Evolutionary conservation across 192 early-diverging fungal genomes (phyloP), one percentile per base, ranked within the genome.

Genomic region (Rhizophagus prolifer): DNA sequence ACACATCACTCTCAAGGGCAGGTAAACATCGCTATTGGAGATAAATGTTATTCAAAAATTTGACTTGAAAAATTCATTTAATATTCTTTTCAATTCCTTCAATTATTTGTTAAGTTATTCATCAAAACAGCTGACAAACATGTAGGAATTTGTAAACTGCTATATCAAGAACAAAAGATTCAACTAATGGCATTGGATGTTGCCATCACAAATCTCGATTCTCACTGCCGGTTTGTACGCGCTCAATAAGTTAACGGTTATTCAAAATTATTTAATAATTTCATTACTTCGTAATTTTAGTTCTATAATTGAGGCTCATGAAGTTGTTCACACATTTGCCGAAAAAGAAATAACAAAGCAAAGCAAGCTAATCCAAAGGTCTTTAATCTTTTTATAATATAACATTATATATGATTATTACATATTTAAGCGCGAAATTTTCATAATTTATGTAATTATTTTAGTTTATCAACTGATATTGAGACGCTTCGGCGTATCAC

Each of bases 171-270:
- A 50, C 83, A 87, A 46, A 81, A 82, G 58, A 70, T 81, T 4
- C 88, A 89, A 63, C 74, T 76, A 34, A 82, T 85, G 79, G 88
- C 88, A 16, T 68, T 89, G 34, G 80, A 82, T 36, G 88, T 86
- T 9, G 88, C 86, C 4, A 31, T 87, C 2, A 82, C 83, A 9
- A 89, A 87, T 80, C 62, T 89, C 19, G 82, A 86, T 34, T 73
- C 85, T 6, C 86, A 89, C 61, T 82, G 79, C 44, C 78, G 67
- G 76, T 79, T 75, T 7, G 77, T 63, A 12, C 3, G 9, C 10
- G 9, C 7, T 23, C 21, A n/a, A 19, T 12, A 23, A n/a, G n/a
- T 54, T 61, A 30, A n/a, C 26, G 59, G 2, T 12, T 78, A 26
- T 13, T 74, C 12, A 36, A 36, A 34, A 28, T 23, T 28, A 60